Evolutionary conservation across 139 green algal species (phyloP).

Genomic region (Penium margaritaceum): DNA sequence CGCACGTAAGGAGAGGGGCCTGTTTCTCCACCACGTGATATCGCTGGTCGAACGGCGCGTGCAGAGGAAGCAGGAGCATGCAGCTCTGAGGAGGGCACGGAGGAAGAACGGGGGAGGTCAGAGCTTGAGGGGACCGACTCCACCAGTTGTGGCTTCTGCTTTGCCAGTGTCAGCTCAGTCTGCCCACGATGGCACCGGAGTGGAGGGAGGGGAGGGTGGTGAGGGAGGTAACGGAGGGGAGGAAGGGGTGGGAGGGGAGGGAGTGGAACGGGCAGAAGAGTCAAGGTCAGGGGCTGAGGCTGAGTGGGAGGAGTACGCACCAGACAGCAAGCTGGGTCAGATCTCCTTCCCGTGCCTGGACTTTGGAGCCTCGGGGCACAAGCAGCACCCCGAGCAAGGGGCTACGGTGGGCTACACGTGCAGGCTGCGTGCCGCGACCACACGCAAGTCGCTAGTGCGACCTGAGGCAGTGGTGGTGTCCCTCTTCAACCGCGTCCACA

Average conservation of each 20-base stretch:
- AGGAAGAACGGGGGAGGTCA: too few relatives aligned
- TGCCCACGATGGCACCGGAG: too few relatives aligned
- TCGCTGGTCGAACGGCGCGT: too few relatives aligned
- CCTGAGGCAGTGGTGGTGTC: not conserved
- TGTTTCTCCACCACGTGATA: too few relatives aligned
- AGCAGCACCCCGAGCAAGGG: not conserved
- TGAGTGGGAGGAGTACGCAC: too few relatives aligned
- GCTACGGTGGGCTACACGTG: not conserved
- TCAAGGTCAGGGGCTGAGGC: too few relatives aligned
- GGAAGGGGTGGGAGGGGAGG: not conserved
- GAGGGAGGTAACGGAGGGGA: not conserved
- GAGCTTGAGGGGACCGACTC: too few relatives aligned
- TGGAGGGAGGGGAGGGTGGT: conserved; percentile 1
- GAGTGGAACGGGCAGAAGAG: not conserved
- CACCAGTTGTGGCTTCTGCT: too few relatives aligned
- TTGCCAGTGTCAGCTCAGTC: too few relatives aligned
- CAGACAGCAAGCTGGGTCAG: conserved; percentile 1
- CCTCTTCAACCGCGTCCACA: not conserved
- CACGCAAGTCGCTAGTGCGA: not conserved
- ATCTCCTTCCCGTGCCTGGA: not conserved
- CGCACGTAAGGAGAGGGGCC: too few relatives aligned
- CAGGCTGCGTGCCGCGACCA: not conserved
- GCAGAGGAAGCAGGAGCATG: too few relatives aligned
- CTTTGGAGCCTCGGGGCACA: not conserved
- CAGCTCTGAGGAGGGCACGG: too few relatives aligned